Conservation (phyloP, 257 asterid species). For the Nicotiana noctiflora region DNA sequence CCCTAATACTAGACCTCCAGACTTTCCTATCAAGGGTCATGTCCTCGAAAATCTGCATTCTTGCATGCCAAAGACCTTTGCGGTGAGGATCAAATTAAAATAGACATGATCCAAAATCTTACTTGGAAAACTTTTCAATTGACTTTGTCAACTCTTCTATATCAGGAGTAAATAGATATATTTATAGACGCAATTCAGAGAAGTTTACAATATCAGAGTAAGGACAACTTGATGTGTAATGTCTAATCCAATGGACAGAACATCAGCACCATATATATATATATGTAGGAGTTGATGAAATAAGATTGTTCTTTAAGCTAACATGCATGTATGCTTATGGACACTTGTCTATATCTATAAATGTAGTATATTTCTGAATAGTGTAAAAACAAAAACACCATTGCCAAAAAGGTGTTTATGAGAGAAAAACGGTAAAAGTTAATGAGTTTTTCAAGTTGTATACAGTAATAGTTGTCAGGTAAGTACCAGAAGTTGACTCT, state of each 20-base stretch:
- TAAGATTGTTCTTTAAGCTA: too few relatives aligned
- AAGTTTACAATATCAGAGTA: slow-evolving; percentile 13
- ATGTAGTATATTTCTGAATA: background rate
- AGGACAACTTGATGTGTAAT: slow-evolving; percentile 90
- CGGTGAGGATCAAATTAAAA: slow-evolving; percentile 66
- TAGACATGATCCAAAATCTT: slow-evolving; percentile 63
- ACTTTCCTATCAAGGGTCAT: too few relatives aligned
- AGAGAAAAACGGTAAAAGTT: too few relatives aligned
- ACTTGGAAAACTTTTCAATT: slow-evolving; percentile 60
- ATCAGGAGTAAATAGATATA: background rate
- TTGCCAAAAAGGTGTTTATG: background rate
- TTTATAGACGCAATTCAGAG: background rate
- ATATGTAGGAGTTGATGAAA: background rate
- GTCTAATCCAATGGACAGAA: slow-evolving; percentile 72
- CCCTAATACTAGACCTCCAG: too few relatives aligned
- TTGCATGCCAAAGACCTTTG: slow-evolving; percentile 44
- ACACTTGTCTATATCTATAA: too few relatives aligned
- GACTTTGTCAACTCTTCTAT: slow-evolving; percentile 68
- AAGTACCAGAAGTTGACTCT: background rate
- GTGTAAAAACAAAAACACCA: slow-evolving; percentile 29
- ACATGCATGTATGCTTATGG: too few relatives aligned
- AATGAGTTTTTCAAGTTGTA: too few relatives aligned
- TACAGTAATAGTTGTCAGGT: background rate
- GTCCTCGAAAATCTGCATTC: too few relatives aligned
- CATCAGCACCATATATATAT: slow-evolving; percentile 69